Percentiles rank a stretch among this genome's conserved stretches.
phyloP scores from a whole-genome alignment of 371 early-diverging fungal species.

The Batkoa obscura region DNA sequence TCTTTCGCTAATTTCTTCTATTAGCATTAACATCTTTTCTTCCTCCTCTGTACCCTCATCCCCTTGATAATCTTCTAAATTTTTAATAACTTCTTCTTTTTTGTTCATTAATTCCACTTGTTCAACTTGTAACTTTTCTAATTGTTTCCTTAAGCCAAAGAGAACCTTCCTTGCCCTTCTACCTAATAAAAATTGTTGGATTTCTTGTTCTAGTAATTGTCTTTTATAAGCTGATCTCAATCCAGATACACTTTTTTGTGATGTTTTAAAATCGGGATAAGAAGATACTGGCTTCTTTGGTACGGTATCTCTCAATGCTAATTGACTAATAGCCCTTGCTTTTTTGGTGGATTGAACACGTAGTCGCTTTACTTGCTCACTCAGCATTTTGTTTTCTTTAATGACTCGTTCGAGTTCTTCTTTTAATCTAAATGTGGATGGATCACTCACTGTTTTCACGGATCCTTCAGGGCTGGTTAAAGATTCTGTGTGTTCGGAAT shows the following conservation, averaged over 20 bases:
- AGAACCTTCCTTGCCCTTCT: background rate
- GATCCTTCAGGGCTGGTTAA: too few species aligned
- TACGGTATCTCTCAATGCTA: background rate
- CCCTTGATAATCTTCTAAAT: background rate
- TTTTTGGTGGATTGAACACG: background rate
- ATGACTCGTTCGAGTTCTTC: too few species aligned
- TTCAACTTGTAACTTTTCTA: background rate
- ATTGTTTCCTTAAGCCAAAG: background rate
- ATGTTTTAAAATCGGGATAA: conserved; percentile 2
- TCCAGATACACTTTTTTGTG: background rate
- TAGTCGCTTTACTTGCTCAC: too few species aligned
- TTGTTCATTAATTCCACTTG: background rate
- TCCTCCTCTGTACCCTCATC: background rate
- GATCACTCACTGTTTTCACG: too few species aligned
- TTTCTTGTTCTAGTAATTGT: conserved; percentile 1
- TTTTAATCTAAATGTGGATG: too few species aligned
- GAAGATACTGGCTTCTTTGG: background rate
- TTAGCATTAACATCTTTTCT: background rate
- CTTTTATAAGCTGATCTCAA: conserved; percentile 3
- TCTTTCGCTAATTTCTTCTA: background rate
- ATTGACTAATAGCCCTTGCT: background rate
- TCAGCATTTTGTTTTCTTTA: too few species aligned
- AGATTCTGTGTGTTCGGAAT: too few species aligned
- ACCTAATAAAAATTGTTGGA: conserved; percentile 1
- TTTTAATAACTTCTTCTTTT: background rate